Evolutionary conservation across 75 land plant genomes (phyloP), one percentile per base, ranked within the genome.

Genomic region (Gnetum montanum): DNA sequence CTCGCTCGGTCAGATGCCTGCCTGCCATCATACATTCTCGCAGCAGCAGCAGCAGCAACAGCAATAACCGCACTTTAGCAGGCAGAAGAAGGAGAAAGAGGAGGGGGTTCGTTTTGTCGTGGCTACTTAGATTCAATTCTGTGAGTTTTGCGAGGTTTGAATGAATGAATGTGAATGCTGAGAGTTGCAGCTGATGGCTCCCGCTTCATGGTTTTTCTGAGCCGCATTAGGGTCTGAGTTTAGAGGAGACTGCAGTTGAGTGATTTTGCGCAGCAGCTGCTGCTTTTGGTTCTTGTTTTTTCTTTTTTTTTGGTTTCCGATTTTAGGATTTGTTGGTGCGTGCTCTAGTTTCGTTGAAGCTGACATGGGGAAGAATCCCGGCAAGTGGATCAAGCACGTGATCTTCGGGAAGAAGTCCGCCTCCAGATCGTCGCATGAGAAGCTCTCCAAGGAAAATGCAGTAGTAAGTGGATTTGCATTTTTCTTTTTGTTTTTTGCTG

Each of bases 331-430:
- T 52, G 8, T 34, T 3, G 30, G 36, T 36, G 10, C 35, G 34
- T 16, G 33, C 15, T 31, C 22, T 0, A 20, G n/a, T 1, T 36
- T 4, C 24, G 7, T 19, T 15, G n/a, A 12, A 11, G 33, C 12
- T 28, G 36, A 1, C 38, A 76, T 76, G 80, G 80, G 84, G 43
- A 81, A 72, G 45, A 69, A 71, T 43, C 76, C 80, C 0, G 80
- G 67, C 23, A 81, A 69, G 56, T 81, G 84, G 79, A 46, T 80
- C 29, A 80, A 76, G 51, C 40, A 54, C 1, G 19, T 76, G 34
- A 47, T 79, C 28, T 71, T 66, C 23, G 69, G 79, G 34, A 80
- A 76, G 66, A 80, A 77, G 53, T 60, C 76, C 27, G 19, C 66
- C 8, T 68, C 54, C 38, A 68, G 72, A 44, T 48, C 47, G 16